Evolutionary conservation across 2,329 filamentous ascomycete genomes (phyloP), one percentile per base, ranked within the genome.

Genomic region (Saccharata proteae): DNA sequence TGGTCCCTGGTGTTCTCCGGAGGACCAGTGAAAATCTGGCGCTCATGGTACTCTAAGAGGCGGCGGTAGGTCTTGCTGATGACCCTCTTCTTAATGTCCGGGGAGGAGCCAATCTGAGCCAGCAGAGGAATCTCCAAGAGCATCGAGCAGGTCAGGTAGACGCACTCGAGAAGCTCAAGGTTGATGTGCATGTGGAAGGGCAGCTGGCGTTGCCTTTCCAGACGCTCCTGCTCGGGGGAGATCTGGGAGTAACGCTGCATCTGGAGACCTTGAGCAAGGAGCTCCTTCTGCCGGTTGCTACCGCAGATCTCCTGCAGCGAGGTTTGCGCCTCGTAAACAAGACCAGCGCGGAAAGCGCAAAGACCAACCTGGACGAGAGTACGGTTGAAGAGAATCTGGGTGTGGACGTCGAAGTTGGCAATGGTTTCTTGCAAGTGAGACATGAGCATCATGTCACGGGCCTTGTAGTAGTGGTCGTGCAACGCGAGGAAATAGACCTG

Each of bases 131-230:
- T 96, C 65, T 98, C 90, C 35, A 98, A 74, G 43, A 98, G 80
- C 90, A 98, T 98, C 63, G 85, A 94, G 68, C 88, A 96, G 30
- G 90, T 96, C 37, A 98, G 73, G 65, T 98, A 98, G 40, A 96
- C 88, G 52, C 90, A 96, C 66, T 98, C 90, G 22, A 98, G 74
- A 34, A 98, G 74, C 60, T 98, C 90, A 31, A 98, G 73, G 69
- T 98, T 98, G 69, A 98, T 98, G 71, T 98, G 90, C 85, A 98
- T 94, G 68, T 98, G 90, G 77, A 98, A 98, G 21, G 90, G 90
- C 44, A 98, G 73, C 64, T 98, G 90, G 48, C 90, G 79, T 64
- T 96, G 88, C 56, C 90, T 83, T 67, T 98, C 90, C 22, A 96
- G 72, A 43, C 88, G 82, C 66, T 98, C 90, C 62, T 98, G 90